A percentile compares a stretch with the other conserved stretches of the same genome.
These are phyloP conservation scores for Stygiomarasmius scandens DNA, from an alignment of 1,284 basidiomycete species.

Conservation along the genomic window DNA sequence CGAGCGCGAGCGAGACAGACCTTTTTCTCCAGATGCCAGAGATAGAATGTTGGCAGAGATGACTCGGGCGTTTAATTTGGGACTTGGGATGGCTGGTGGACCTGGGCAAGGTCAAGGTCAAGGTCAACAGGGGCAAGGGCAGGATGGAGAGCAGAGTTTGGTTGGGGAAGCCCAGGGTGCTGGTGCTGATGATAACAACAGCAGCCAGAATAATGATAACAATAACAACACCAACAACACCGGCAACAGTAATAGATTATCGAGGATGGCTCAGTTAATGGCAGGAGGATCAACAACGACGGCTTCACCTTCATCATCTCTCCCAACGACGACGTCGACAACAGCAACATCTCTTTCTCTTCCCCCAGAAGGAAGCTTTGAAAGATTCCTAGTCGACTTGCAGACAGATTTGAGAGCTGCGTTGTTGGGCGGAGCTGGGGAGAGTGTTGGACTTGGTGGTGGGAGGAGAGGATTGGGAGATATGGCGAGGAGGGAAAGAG, in stretches of 20 bases:
- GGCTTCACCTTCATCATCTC: no score
- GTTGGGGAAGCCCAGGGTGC: no score
- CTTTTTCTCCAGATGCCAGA: constrained; percentile 48
- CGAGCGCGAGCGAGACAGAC: background rate
- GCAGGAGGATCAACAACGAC: no score
- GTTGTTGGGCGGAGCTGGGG: constrained; percentile 38
- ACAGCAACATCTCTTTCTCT: constrained; percentile 14
- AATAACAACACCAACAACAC: no score
- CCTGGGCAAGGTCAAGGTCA: constrained; percentile 16
- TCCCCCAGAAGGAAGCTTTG: constrained; percentile 74
- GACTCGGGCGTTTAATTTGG: constrained; percentile 74
- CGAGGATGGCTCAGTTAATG: no score
- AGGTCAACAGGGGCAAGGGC: constrained; percentile 6
- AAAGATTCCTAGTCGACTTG: constrained; percentile 73
- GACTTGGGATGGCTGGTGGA: constrained; percentile 53
- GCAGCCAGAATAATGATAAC: background rate
- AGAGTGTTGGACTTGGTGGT: background rate
- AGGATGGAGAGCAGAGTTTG: no score
- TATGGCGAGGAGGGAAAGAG: background rate
- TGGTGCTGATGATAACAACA: constrained; percentile 1
- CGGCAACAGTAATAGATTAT: no score
- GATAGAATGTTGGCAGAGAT: constrained; percentile 73
- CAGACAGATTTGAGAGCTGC: constrained; percentile 68
- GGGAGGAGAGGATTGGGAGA: background rate
- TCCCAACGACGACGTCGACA: no score